Evolutionary conservation across 768 basidiomycete genomes (phyloP).

Genomic region (Tubosaeta sp.): DNA sequence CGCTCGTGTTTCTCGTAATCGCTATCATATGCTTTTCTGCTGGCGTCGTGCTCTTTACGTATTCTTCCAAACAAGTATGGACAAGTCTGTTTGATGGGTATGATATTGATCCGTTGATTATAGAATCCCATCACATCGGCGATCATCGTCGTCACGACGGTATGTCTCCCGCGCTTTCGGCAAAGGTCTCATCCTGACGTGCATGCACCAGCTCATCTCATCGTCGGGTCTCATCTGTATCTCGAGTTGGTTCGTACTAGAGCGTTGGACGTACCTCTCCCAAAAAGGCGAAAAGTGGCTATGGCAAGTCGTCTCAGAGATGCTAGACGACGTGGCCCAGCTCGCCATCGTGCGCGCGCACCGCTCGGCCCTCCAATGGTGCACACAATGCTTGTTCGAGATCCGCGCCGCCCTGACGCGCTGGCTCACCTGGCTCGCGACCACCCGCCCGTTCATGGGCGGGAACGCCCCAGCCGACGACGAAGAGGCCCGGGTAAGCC

Average conservation of each 20-base stretch:
- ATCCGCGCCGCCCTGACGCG: constrained; percentile 7
- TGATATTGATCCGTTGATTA: not conserved
- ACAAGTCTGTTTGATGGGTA: not conserved
- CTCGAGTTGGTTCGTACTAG: constrained; percentile 48
- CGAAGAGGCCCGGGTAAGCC: not conserved
- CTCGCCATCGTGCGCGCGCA: constrained; percentile 25
- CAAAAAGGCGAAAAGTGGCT: constrained; percentile 48
- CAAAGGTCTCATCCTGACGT: not conserved
- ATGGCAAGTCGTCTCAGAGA: constrained; percentile 33
- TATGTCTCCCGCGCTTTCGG: constrained; percentile 7
- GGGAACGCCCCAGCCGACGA: not conserved
- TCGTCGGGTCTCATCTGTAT: constrained; percentile 42
- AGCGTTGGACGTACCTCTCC: constrained; percentile 41
- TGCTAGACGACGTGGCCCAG: constrained; percentile 16
- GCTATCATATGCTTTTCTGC: constrained; percentile 80
- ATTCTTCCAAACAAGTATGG: constrained; percentile 63
- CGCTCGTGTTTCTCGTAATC: constrained; percentile 75
- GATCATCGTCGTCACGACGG: constrained; percentile 68
- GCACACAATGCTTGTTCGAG: constrained; percentile 9
- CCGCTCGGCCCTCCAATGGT: constrained; percentile 22
- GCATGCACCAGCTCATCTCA: constrained; percentile 23
- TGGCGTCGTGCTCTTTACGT: constrained; percentile 71
- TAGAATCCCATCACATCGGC: constrained; percentile 59
- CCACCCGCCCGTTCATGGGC: not conserved
- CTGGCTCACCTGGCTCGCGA: constrained; percentile 10